phyloP scores from a whole-genome alignment of 2,329 filamentous ascomycete species.

The Colletotrichum shisoi region DNA sequence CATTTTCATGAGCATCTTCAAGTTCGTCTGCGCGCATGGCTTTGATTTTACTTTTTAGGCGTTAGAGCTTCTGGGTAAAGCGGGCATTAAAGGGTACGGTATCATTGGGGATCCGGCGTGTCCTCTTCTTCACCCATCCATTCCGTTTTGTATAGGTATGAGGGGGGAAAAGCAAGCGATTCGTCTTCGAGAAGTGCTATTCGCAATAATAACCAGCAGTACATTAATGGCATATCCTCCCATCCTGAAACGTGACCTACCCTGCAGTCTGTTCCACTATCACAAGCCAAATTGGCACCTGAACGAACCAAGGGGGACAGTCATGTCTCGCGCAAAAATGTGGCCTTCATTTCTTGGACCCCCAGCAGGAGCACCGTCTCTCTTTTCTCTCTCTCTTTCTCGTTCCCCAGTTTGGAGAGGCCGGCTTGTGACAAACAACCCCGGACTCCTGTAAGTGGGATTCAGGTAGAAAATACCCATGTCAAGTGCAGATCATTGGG shows the following conservation, averaged over 20 bases:
- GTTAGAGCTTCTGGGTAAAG: constrained; percentile 26
- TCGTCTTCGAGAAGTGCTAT: too few species aligned
- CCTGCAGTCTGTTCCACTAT: background rate
- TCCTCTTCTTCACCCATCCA: background rate
- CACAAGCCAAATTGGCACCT: constrained; percentile 2
- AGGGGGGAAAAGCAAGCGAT: background rate
- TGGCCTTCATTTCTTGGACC: background rate
- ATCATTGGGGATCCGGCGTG: background rate
- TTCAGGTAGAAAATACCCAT: too few species aligned
- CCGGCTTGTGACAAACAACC: too few species aligned
- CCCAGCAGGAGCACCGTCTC: background rate
- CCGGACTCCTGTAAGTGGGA: too few species aligned
- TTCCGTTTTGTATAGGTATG: background rate
- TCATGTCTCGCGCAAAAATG: constrained; percentile 7
- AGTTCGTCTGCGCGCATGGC: background rate
- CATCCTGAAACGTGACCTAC: background rate
- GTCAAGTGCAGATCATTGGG: too few species aligned
- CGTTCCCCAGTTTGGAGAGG: background rate
- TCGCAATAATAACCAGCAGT: background rate
- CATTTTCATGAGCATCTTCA: background rate
- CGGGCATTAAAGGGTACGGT: constrained; percentile 6
- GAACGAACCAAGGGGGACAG: background rate
- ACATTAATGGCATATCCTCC: background rate
- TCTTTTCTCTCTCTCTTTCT: background rate
- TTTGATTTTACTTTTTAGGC: constrained; percentile 11